A percentile compares a stretch with the other conserved stretches of the same genome.
Conservation (phyloP, 768 basidiomycete genomes). For the Tylopilus subfusipes region DNA sequence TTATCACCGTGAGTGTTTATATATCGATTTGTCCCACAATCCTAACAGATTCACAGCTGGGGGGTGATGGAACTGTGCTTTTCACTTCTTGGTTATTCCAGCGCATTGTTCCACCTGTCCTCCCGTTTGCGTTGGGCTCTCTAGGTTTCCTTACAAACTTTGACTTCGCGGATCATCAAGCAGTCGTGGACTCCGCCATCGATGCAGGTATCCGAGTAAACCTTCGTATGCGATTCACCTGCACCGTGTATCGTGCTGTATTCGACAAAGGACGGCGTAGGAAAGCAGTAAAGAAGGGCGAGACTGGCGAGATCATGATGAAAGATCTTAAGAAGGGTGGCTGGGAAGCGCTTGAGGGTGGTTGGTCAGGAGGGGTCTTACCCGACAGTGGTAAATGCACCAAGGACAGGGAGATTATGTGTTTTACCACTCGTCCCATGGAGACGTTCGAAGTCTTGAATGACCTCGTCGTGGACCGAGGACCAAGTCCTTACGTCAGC, state of each 20-base stretch:
- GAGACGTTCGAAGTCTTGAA: slow-evolving; percentile 97
- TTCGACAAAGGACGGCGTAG: slow-evolving; percentile 63
- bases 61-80: slow-evolving; percentile 96
- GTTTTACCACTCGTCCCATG: slow-evolving; percentile 89
- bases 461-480: slow-evolving; percentile 96
- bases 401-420: slow-evolving; percentile 97
- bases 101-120: slow-evolving; percentile 95
- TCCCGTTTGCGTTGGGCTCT: slow-evolving; percentile 95
- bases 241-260: slow-evolving; percentile 94
- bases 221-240: slow-evolving; percentile 98
- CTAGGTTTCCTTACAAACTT: slow-evolving; percentile 98
- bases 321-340: slow-evolving; percentile 84
- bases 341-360: slow-evolving; percentile 95
- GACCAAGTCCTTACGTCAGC: slow-evolving; percentile 97
- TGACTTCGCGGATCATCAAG: slow-evolving; percentile 81
- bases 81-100: slow-evolving; percentile 99
- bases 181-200: slow-evolving; percentile 82
- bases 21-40: not conserved
- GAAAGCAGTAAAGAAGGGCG: slow-evolving; percentile 87
- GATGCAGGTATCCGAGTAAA: slow-evolving; percentile 96
- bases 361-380: slow-evolving; percentile 47
- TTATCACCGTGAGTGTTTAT: slow-evolving; percentile 74
- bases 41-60: slow-evolving; percentile 56
- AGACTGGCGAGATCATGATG: slow-evolving; percentile 97
- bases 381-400: slow-evolving; percentile 43